Conservation (phyloP, 2,329 filamentous ascomycete genomes). For the Fusarium robinianum region DNA sequence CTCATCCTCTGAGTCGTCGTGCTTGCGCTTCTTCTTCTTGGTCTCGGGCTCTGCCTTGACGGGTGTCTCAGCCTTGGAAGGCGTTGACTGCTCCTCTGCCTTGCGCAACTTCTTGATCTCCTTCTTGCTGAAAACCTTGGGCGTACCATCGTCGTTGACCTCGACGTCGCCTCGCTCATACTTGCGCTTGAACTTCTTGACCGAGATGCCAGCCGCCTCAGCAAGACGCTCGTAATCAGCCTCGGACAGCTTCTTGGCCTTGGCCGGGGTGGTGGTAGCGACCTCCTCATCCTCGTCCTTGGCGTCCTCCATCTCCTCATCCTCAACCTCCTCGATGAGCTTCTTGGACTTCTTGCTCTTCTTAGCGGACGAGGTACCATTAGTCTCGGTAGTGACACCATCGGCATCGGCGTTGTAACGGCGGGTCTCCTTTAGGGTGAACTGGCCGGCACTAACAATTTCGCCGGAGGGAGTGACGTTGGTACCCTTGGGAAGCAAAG, state of each 20-base stretch:
- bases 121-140: constrained; percentile 74
- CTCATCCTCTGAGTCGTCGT: constrained; percentile 68
- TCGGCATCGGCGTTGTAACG: constrained; percentile 97
- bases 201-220: constrained; percentile 68
- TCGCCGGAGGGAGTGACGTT: constrained; percentile 76
- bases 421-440: constrained; percentile 87
- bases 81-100: constrained; percentile 55
- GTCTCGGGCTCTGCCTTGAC: constrained; percentile 46
- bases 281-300: constrained; percentile 44
- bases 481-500: constrained; percentile 75
- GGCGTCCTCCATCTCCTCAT: constrained; percentile 52
- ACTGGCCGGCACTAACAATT: constrained; percentile 69
- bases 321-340: constrained; percentile 48
- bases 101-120: constrained; percentile 74
- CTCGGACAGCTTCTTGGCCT: constrained; percentile 55
- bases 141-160: constrained; percentile 66
- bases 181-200: constrained; percentile 79
- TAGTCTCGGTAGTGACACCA: constrained; percentile 67
- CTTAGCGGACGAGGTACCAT: constrained; percentile 42
- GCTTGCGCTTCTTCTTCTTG: constrained; percentile 79
- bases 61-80: constrained; percentile 50
- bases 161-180: constrained; percentile 75
- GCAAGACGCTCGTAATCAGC: constrained; percentile 64
- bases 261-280: constrained; percentile 41
- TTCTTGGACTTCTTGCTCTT: constrained; percentile 49